Conservation (phyloP, 192 early-diverging fungal genomes). For the Entomortierella parvispora region DNA sequence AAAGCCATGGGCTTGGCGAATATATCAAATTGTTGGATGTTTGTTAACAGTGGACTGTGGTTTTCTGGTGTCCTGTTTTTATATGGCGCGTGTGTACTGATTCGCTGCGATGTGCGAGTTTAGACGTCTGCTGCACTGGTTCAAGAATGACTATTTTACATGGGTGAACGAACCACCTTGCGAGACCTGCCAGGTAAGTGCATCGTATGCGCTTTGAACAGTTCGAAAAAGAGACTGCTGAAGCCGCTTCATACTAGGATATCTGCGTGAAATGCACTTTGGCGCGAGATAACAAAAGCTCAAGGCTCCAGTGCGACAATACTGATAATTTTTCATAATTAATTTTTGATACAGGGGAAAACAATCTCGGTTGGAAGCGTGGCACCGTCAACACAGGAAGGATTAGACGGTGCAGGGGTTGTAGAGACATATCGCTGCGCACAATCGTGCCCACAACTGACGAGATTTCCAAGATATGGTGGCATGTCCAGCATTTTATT, state of each 20-base stretch:
- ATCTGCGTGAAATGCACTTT: too few species aligned
- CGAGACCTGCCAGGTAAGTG: constrained; percentile 47
- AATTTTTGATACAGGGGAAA: too few species aligned
- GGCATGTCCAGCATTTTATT: constrained; percentile 53
- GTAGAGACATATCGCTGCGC: constrained; percentile 58
- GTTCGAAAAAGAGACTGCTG: too few species aligned
- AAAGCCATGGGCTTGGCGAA: too few species aligned
- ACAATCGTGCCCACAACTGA: constrained; percentile 35
- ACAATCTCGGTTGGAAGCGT: constrained; percentile 15
- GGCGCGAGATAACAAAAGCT: too few species aligned
- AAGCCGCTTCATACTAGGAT: too few species aligned
- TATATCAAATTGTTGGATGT: too few species aligned
- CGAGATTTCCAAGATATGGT: constrained; percentile 65
- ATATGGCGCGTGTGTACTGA: not conserved
- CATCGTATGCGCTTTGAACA: too few species aligned
- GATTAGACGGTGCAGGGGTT: constrained; percentile 44
- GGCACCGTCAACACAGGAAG: constrained; percentile 52
- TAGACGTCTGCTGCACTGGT: constrained; percentile 59
- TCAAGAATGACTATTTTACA: constrained; percentile 62
- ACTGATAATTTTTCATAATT: too few species aligned
- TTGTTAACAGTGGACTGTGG: too few species aligned
- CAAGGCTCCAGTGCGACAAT: too few species aligned
- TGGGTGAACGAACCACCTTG: constrained; percentile 63
- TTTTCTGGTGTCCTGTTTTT: too few species aligned
- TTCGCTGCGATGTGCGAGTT: constrained; percentile 17